Evolutionary conservation across 2,329 filamentous ascomycete genomes (phyloP), one percentile per base, ranked within the genome.

Genomic region (Basipetospora sp.): DNA sequence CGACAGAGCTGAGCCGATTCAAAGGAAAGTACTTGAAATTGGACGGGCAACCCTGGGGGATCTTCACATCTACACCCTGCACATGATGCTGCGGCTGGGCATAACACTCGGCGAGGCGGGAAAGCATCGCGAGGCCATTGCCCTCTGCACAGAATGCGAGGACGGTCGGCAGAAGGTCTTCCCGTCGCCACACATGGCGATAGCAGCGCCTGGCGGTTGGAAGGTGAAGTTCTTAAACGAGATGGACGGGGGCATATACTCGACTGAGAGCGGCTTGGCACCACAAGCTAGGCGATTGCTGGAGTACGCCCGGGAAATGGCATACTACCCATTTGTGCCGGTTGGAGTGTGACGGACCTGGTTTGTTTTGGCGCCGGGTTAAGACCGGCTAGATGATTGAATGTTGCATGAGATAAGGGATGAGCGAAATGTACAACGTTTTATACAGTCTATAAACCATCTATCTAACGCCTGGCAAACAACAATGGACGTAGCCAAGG

Each of bases 1-100:
- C 16, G 47, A 42, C 13, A 53, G 58, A 28, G 58, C 54, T 0
- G 47, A 51, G 19, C 16, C 29, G 14, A 48, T 57, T 43, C 45
- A 57, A 1, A 46, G 45, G 1, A 48, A 53, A 5, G 50, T 52
- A 3, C 39, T 59, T 13, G 32, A 38, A 3, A 15, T 9, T 10
- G 36, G 19, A 16, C 22, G 22, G 4, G 19, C 18, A 9, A 31
- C 9, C 3, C 28, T 38, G 10, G 36, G 36, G 6, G 4, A 18
- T 5, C 4, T 4, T 4, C 22, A 33, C 30, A n/a, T 31, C 14
- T 38, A 33, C 16, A 38, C 36, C 3, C 19, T 33, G 15, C 14
- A 14, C 18, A 33, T 38, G 15, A 16, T 38, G 9, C 15, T 33
- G 9, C 14, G 36, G 15, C 36, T 38, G 22, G 36, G 19, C 3